Evolutionary conservation across 495 filamentous ascomycete species (phyloP).

Genomic region (Trichoderma asperelloides): DNA sequence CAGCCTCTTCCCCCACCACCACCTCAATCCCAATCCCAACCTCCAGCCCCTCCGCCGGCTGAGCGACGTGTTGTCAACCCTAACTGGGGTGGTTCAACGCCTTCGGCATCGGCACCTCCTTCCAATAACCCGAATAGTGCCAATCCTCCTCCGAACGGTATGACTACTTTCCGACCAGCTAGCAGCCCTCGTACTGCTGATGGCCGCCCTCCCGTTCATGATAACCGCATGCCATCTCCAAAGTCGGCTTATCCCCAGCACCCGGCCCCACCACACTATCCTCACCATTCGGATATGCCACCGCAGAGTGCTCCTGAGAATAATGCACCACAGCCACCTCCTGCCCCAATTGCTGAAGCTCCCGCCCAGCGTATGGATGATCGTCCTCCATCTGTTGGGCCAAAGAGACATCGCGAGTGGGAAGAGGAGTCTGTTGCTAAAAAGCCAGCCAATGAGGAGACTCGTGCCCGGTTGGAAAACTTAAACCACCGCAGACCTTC

Average conservation of each 20-base stretch:
- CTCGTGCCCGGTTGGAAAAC: conserved; percentile 76
- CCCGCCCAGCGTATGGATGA: conserved; percentile 51
- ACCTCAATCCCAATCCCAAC: conserved; percentile 19
- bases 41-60: conserved; percentile 9
- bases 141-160: conserved; percentile 40
- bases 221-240: conserved; percentile 76
- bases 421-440: conserved; percentile 73
- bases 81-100: conserved; percentile 55
- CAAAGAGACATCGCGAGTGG: conserved; percentile 86
- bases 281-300: conserved; percentile 45
- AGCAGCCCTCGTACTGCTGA: conserved; percentile 70
- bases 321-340: conserved; percentile 65
- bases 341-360: conserved; percentile 63
- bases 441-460: conserved; percentile 83
- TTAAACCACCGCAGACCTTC: conserved; percentile 66
- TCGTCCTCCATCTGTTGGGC: conserved; percentile 65
- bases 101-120: conserved; percentile 38
- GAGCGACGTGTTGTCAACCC: conserved; percentile 55
- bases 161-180: conserved; percentile 50
- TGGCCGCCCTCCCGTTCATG: conserved; percentile 68
- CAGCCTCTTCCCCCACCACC: conserved; percentile 37
- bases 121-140: conserved; percentile 24
- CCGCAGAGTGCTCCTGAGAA: conserved; percentile 63
- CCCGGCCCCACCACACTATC: conserved; percentile 58
- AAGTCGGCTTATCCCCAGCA: conserved; percentile 73